Evolutionary conservation across 352 stramenopile species (phyloP).

Genomic region (Phytophthora foliorum): DNA sequence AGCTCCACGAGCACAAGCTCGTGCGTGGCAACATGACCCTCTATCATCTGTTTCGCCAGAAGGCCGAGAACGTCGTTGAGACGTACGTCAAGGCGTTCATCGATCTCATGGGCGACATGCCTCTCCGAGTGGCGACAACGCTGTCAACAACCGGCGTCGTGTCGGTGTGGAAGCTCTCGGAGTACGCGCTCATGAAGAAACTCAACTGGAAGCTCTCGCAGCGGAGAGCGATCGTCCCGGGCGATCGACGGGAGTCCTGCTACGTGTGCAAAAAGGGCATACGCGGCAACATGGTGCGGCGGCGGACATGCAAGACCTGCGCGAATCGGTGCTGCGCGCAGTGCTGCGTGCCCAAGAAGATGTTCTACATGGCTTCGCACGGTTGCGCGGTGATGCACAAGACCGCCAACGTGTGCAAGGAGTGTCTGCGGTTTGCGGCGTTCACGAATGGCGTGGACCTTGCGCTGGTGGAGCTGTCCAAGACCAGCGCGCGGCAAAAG

Average conservation of each 20-base stretch:
- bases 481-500: conserved; percentile 11
- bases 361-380: conserved; percentile 34
- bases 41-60: conserved; percentile 61
- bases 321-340: conserved; percentile 27
- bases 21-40: conserved; percentile 64
- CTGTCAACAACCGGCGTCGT: conserved; percentile 43
- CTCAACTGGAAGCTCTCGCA: conserved; percentile 41
- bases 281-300: conserved; percentile 26
- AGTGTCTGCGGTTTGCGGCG: conserved; percentile 28
- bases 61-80: conserved; percentile 44
- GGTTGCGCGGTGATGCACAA: conserved; percentile 34
- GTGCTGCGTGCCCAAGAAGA: conserved; percentile 46
- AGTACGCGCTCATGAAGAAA: conserved; percentile 47
- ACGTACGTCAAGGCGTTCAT: conserved; percentile 51
- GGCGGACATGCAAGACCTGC: conserved; percentile 44
- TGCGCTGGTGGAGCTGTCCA: conserved; percentile 32
- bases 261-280: conserved; percentile 31
- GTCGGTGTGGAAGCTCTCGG: conserved; percentile 43
- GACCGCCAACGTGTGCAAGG: conserved; percentile 34
- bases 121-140: conserved; percentile 36
- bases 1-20: conserved; percentile 52
- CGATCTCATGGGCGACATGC: conserved; percentile 50
- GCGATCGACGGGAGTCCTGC: conserved; percentile 21
- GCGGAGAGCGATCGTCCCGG: conserved; percentile 10
- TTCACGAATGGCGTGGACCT: conserved; percentile 35